Base-by-base conservation (phyloP, 2,329 filamentous ascomycete species). In the Zarea fungicola region DNA sequence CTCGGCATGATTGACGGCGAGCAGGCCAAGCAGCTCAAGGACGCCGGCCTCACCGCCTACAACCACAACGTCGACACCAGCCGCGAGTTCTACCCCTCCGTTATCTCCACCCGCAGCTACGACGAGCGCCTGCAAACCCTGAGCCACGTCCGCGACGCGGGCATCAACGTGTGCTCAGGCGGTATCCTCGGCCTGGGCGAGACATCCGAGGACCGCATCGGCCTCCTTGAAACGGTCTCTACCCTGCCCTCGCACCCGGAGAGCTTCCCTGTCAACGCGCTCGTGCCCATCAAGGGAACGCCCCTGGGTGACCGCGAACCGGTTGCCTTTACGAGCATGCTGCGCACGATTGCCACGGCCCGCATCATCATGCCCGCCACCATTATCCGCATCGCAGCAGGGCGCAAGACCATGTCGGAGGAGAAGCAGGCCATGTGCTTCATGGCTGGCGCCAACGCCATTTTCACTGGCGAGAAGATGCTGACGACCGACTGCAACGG, bases 391-490 rank as follows among this genome's bases (percentile, higher is more conserved):
- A 82, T 95, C 41, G 90, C 90, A 0, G 90, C 90, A 0, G 90
- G 90, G 3, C 76, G 90, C 40, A 90, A 88, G 64, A 87, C 84
- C 11, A 85, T 96, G 79, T 78, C 80, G 4, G 90, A 96, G 70
- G 89, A 93, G 68, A 85, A 95, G 72, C 90, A 96, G 70, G 84
- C 89, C 13, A 65, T 92, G 56, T 95, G 89, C 67, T 96, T 95
- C 71, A 84, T 88, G 79, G 89, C 89, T 0, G 90, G 90, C 13
- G 90, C 90, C 1, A 96, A 96, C 60, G 90, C 90, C n/a, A 85
- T 96, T 28, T 96, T 96, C 63, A 96, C 90, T 0, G 90, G 90
- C 8, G 90, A 96, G 72, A 95, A 92, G 76, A 95, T 96, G 90
- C 66, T 95, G 68, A 96, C 90, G 5, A 96, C 90, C 0, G 87